Percentiles rank a stretch among this genome's conserved stretches.
phyloP scores from a whole-genome alignment of 345 rosid genomes.

The Heritiera littoralis region DNA sequence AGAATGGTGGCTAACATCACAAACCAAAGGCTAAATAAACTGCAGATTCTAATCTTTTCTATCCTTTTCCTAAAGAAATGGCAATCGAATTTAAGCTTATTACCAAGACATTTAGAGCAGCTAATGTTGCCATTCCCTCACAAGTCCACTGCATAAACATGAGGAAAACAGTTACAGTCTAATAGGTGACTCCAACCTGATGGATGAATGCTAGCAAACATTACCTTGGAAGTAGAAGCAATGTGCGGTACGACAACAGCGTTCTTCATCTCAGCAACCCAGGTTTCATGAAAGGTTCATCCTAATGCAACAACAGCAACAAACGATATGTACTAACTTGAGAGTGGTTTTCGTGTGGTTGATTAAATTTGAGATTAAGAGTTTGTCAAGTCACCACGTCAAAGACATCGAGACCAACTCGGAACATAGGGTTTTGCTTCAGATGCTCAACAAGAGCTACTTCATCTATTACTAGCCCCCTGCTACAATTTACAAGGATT shows the following conservation, averaged over 20 bases:
- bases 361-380: neutral
- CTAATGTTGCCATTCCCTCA: conserved; percentile 97
- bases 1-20: neutral
- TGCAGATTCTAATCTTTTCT: neutral
- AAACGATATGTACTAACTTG: neutral
- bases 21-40: neutral
- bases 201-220: neutral
- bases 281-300: conserved; percentile 97
- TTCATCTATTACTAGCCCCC: conserved; percentile 95
- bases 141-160: conserved; percentile 81
- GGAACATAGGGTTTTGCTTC: conserved; percentile 87
- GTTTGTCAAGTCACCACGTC: conserved; percentile 49
- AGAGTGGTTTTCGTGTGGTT: neutral
- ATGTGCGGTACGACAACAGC: conserved; percentile 90
- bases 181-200: neutral
- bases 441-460: conserved; percentile 89
- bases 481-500: conserved; percentile 88
- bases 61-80: neutral
- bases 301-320: conserved; percentile 42
- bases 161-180: neutral
- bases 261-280: conserved; percentile 92
- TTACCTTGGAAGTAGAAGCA: conserved; percentile 98
- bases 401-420: conserved; percentile 97
- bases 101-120: conserved; percentile 94
- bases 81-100: neutral